phyloP scores from a whole-genome alignment of 306 rosid species.

The Rosa rugosa region DNA sequence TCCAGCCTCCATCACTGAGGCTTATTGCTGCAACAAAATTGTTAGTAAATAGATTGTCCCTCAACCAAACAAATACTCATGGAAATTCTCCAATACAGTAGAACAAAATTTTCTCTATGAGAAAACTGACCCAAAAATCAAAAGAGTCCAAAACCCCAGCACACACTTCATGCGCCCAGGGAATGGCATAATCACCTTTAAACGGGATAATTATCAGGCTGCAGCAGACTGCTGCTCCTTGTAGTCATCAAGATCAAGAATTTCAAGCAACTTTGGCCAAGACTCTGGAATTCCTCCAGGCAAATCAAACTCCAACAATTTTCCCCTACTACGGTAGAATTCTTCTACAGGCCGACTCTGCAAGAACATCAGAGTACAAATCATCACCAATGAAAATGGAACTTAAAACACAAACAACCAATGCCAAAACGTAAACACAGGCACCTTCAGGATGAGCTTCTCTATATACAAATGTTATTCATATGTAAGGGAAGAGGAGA shows the following conservation, averaged over 20 bases:
- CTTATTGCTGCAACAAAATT: slow-evolving; percentile 31
- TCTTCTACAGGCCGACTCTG: slow-evolving; percentile 92
- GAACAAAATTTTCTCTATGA: slow-evolving; percentile 28
- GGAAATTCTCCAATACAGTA: slow-evolving; percentile 18
- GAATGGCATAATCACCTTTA: slow-evolving; percentile 50
- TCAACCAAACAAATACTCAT: slow-evolving; percentile 20
- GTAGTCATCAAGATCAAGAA: slow-evolving; percentile 77
- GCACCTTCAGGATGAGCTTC: background rate
- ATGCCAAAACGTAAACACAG: background rate
- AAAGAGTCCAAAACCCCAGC: slow-evolving; percentile 48
- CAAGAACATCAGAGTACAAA: slow-evolving; percentile 16
- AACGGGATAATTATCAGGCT: slow-evolving; percentile 44
- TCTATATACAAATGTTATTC: slow-evolving; percentile 2
- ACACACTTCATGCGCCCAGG: slow-evolving; percentile 45
- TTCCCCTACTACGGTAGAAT: slow-evolving; percentile 67
- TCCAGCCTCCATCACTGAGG: slow-evolving; percentile 30
- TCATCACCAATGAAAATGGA: slow-evolving; percentile 7
- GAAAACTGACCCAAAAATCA: slow-evolving; percentile 9
- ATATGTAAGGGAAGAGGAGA: slow-evolving; percentile 4
- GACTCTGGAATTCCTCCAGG: slow-evolving; percentile 98
- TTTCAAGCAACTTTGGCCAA: slow-evolving; percentile 92
- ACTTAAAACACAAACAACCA: slow-evolving; percentile 4
- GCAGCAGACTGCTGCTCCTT: slow-evolving; percentile 75
- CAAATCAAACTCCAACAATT: slow-evolving; percentile 86
- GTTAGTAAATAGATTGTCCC: slow-evolving; percentile 27